Percentiles rank a stretch among this genome's conserved stretches.
These are phyloP conservation scores for Bacidia rubella DNA, from an alignment of 495 filamentous ascomycete genomes.

Conservation along the genomic window DNA sequence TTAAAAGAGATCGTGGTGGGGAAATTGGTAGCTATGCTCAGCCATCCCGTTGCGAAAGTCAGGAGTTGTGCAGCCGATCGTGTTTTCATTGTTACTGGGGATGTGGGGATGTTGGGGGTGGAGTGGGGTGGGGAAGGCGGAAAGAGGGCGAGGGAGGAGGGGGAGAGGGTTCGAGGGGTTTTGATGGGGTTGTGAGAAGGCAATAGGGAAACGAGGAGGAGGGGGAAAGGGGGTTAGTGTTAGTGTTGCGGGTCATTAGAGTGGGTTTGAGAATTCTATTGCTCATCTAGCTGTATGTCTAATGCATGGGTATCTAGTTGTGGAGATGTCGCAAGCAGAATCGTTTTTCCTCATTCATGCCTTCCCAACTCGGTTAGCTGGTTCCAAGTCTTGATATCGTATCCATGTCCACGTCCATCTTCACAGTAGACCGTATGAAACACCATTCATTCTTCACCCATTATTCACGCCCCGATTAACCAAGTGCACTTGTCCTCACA, in stretches of 20 bases:
- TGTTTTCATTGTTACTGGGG: neutral
- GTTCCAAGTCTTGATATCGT: no score
- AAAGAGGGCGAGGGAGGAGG: conserved; percentile 1
- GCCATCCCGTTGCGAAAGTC: neutral
- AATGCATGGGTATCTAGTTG: no score
- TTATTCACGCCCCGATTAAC: neutral
- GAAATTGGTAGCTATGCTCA: neutral
- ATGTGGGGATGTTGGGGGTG: neutral
- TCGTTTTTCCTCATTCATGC: no score
- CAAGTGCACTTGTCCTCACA: neutral
- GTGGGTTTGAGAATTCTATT: no score
- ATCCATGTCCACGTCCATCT: no score
- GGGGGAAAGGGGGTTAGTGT: neutral
- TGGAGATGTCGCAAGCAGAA: no score
- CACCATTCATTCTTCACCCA: no score
- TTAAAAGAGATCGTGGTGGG: neutral
- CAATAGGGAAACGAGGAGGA: neutral
- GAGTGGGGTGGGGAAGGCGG: neutral
- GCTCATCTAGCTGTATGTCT: no score
- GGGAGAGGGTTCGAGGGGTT: neutral
- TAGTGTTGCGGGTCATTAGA: no score
- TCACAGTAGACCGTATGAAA: no score
- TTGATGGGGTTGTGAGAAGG: neutral
- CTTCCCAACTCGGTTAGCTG: no score
- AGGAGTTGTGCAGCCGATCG: neutral